Evolutionary conservation across 1,139 yeast genomes (phyloP).

Genomic region (Geotrichum restrictum): DNA sequence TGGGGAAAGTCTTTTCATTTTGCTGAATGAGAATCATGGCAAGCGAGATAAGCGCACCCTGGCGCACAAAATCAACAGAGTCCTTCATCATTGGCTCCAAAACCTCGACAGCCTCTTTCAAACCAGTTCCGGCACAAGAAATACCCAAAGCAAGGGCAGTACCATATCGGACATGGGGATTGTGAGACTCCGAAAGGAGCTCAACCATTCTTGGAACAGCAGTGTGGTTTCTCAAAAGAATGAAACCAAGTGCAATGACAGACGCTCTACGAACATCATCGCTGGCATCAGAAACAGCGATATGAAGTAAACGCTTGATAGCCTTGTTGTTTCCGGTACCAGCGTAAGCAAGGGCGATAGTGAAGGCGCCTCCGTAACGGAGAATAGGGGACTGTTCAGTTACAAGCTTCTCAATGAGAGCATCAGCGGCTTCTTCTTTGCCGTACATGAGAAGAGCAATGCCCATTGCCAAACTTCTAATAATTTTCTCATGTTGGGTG

Average conservation of each 20-base stretch:
- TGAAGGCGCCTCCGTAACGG: conserved; percentile 94
- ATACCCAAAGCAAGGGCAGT: conserved; percentile 96
- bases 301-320: conserved; percentile 77
- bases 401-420: conserved; percentile 62
- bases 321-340: conserved; percentile 93
- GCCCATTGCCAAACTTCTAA: conserved; percentile 87
- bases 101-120: conserved; percentile 84
- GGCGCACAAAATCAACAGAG: conserved; percentile 95
- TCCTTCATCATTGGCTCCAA: conserved; percentile 90
- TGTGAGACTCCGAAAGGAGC: conserved; percentile 86
- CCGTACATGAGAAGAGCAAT: conserved; percentile 84
- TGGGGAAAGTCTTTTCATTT: conserved; percentile 78
- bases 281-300: conserved; percentile 94
- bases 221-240: conserved; percentile 82
- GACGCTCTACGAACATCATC: conserved; percentile 97
- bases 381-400: conserved; percentile 75
- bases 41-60: conserved; percentile 91
- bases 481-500: conserved; percentile 92
- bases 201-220: conserved; percentile 96
- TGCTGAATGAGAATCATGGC: conserved; percentile 93
- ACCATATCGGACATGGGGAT: conserved; percentile 98
- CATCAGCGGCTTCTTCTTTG: conserved; percentile 76
- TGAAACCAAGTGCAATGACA: conserved; percentile 89
- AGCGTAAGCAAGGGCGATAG: conserved; percentile 92
- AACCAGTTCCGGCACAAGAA: conserved; percentile 92